Percentiles rank a stretch among this genome's conserved stretches.
These are phyloP conservation scores for Nicotiana attenuata DNA, from an alignment of 257 asterid species.

Conservation along the genomic window DNA sequence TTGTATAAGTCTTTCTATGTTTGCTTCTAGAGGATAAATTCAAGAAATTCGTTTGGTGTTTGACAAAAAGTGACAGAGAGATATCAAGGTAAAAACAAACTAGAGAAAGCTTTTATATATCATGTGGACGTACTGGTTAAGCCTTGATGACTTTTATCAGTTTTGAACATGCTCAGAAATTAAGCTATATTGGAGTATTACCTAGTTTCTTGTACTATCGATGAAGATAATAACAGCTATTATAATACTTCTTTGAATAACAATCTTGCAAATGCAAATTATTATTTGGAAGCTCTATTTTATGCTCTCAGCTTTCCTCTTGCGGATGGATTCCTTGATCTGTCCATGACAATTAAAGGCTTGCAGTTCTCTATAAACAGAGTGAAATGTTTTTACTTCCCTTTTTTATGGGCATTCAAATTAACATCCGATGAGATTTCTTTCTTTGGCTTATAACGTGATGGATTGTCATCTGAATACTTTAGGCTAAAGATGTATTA, in stretches of 20 bases:
- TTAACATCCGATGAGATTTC: no score
- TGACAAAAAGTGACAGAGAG: no score
- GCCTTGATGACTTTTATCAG: not conserved
- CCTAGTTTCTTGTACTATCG: not conserved
- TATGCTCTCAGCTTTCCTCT: constrained; percentile 35
- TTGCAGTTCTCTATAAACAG: constrained; percentile 47
- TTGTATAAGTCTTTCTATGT: no score
- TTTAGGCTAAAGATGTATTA: no score
- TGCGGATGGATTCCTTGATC: constrained; percentile 51
- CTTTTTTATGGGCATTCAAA: no score
- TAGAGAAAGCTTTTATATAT: no score
- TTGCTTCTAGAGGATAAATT: not conserved
- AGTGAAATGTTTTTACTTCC: constrained; percentile 11
- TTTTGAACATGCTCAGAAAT: not conserved
- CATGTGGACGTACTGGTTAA: no score
- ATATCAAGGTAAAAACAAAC: not conserved
- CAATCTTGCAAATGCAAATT: constrained; percentile 35
- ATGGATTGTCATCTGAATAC: no score
- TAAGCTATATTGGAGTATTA: no score
- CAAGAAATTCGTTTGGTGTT: not conserved
- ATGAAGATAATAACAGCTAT: no score
- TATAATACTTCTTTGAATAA: no score
- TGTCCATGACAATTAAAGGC: constrained; percentile 41
- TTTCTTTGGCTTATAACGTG: no score
- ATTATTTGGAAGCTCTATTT: constrained; percentile 45